Percentiles rank a stretch among this genome's conserved stretches.
phyloP scores from a whole-genome alignment of 495 filamentous ascomycete genomes.

The Penicillium paxilli region DNA sequence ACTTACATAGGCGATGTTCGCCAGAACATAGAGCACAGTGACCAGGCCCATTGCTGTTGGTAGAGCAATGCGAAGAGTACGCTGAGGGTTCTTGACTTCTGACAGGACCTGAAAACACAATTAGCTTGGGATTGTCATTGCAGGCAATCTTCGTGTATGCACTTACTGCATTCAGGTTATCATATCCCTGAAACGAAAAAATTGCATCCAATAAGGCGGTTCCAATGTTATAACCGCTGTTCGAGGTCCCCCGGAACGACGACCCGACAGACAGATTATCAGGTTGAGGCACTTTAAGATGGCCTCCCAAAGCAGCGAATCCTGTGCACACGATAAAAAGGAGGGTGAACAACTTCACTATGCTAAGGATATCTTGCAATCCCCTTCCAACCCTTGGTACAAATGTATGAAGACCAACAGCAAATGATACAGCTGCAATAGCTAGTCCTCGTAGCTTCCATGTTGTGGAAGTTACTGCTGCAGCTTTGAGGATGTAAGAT shows the following conservation, averaged over 20 bases:
- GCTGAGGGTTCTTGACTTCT: constrained; percentile 66
- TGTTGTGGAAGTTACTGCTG: constrained; percentile 19
- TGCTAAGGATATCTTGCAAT: constrained; percentile 35
- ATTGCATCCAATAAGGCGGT: constrained; percentile 29
- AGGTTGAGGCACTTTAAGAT: constrained; percentile 18
- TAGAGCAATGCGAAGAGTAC: constrained; percentile 61
- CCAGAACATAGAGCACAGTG: constrained; percentile 61
- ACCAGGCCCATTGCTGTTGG: constrained; percentile 57
- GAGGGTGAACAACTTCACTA: constrained; percentile 40
- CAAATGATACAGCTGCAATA: constrained; percentile 30
- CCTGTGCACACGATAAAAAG: constrained; percentile 45
- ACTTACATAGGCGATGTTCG: constrained; percentile 62
- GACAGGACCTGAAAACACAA: constrained; percentile 59
- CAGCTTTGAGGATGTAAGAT: constrained; percentile 24
- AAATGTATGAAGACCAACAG: constrained; percentile 29
- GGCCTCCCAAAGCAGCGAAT: constrained; percentile 37
- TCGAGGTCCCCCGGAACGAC: constrained; percentile 29
- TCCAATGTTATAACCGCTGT: constrained; percentile 26
- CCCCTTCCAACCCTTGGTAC: constrained; percentile 26
- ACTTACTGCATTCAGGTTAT: constrained; percentile 22
- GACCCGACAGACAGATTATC: constrained; percentile 21
- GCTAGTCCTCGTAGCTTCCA: constrained; percentile 35
- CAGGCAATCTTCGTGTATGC: too few species aligned
- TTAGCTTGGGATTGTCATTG: not conserved
- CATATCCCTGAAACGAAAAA: constrained; percentile 30